These are phyloP conservation scores for Iris macrosiphon DNA, from an alignment of 106 monocot species.

Conservation along the genomic window DNA sequence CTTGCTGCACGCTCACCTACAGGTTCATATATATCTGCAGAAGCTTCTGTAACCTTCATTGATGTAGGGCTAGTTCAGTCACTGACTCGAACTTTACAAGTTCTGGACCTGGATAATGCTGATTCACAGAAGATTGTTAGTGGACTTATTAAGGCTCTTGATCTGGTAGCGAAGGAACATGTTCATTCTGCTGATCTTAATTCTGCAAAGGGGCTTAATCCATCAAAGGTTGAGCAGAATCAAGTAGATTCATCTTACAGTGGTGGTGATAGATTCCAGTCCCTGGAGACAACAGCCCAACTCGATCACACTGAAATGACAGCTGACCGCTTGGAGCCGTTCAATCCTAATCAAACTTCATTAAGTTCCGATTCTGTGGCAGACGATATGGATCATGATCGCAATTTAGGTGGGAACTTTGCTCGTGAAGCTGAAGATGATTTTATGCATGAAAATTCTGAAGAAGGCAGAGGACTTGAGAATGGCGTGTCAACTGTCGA, in stretches of 20 bases:
- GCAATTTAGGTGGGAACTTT: conserved; percentile 59
- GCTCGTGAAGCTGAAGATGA: conserved; percentile 72
- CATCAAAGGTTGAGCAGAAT: conserved; percentile 50
- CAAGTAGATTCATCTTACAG: conserved; percentile 32
- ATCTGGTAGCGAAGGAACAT: conserved; percentile 87
- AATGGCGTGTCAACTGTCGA: conserved; percentile 80
- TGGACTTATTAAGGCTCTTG: conserved; percentile 81
- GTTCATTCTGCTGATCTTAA: conserved; percentile 63
- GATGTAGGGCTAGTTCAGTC: conserved; percentile 85
- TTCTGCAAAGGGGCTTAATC: conserved; percentile 40
- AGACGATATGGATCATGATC: conserved; percentile 92
- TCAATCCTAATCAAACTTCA: conserved; percentile 51
- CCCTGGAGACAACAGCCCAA: conserved; percentile 54
- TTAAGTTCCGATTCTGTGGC: conserved; percentile 52
- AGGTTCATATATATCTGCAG: conserved; percentile 77
- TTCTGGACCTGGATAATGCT: conserved; percentile 83
- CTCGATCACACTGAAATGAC: conserved; percentile 46
- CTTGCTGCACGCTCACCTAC: conserved; percentile 74
- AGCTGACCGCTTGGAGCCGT: conserved; percentile 55
- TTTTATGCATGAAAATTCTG: conserved; percentile 93
- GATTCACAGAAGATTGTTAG: conserved; percentile 83
- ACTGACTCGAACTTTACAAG: conserved; percentile 54
- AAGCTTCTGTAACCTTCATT: conserved; percentile 90
- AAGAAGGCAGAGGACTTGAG: conserved; percentile 47
- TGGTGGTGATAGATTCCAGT: conserved; percentile 46